Evolutionary conservation across 2,329 filamentous ascomycete species (phyloP).

Genomic region (Raffaelea albimanens): DNA sequence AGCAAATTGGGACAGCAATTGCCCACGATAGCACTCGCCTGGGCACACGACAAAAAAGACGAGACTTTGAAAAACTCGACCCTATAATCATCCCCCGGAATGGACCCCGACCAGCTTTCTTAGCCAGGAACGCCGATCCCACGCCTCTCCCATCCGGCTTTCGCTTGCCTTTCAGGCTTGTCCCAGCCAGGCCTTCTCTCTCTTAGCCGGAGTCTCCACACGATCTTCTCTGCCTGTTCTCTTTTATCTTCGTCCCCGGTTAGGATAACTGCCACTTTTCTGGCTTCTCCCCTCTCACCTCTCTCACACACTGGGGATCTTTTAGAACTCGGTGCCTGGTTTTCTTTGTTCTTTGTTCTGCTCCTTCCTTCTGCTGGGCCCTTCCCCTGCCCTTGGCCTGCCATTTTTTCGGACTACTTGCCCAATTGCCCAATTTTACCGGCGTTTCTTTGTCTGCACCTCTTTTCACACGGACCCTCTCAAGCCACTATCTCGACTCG

Average conservation of each 20-base stretch:
- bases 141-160: too few species aligned
- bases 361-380: neutral
- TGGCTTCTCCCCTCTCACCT: neutral
- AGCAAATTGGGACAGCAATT: neutral
- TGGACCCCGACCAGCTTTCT: constrained; percentile 2
- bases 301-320: neutral
- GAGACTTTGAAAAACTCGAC: too few species aligned
- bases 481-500: neutral
- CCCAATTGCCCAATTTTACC: too few species aligned
- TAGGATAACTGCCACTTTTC: neutral
- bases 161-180: neutral
- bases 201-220: neutral
- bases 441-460: neutral
- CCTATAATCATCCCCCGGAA: too few species aligned
- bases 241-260: neutral
- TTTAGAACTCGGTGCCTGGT: neutral
- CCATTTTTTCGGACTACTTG: too few species aligned
- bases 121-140: constrained; percentile 1
- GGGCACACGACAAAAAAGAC: too few species aligned
- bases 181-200: too few species aligned
- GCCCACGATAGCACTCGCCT: too few species aligned
- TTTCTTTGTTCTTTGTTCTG: neutral
- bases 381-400: neutral
- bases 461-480: neutral
- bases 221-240: neutral